Evolutionary conservation across 805 yeast genomes (phyloP).

Genomic region (Myxozyma geophila): DNA sequence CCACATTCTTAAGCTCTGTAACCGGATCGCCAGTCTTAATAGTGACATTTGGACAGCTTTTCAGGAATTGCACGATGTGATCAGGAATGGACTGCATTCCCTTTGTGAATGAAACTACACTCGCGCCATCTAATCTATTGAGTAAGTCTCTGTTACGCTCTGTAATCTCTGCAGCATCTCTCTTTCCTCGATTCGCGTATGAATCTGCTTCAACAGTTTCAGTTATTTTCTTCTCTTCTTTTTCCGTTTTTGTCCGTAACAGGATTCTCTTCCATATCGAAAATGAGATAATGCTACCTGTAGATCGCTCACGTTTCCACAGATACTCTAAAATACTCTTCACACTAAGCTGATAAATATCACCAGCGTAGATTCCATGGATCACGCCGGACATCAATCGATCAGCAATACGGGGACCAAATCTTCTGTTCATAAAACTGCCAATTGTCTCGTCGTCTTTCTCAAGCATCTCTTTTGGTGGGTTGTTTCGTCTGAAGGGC

Average conservation of each 20-base stretch:
- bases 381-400: slow-evolving; percentile 78
- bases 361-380: slow-evolving; percentile 94
- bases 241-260: not conserved
- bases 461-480: slow-evolving; percentile 2
- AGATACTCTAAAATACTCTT: slow-evolving; percentile 20
- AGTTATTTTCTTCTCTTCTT: not conserved
- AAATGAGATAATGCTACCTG: slow-evolving; percentile 20
- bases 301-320: slow-evolving; percentile 23
- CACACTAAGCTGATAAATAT: slow-evolving; percentile 64
- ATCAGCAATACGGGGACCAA: slow-evolving; percentile 58
- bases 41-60: not conserved
- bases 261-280: slow-evolving; percentile 8
- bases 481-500: slow-evolving; percentile 25
- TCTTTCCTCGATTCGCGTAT: slow-evolving; percentile 6
- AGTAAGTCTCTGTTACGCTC: slow-evolving; percentile 41
- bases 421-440: slow-evolving; percentile 67
- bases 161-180: slow-evolving; percentile 36
- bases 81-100: slow-evolving; percentile 27
- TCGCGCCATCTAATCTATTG: slow-evolving; percentile 13
- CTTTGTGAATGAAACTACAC: slow-evolving; percentile 23
- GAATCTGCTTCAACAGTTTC: not conserved
- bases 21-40: slow-evolving; percentile 13
- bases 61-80: slow-evolving; percentile 1
- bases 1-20: slow-evolving; percentile 13
- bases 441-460: slow-evolving; percentile 71